Base-by-base conservation (phyloP, 768 basidiomycete species). In the Trametes villosa region DNA sequence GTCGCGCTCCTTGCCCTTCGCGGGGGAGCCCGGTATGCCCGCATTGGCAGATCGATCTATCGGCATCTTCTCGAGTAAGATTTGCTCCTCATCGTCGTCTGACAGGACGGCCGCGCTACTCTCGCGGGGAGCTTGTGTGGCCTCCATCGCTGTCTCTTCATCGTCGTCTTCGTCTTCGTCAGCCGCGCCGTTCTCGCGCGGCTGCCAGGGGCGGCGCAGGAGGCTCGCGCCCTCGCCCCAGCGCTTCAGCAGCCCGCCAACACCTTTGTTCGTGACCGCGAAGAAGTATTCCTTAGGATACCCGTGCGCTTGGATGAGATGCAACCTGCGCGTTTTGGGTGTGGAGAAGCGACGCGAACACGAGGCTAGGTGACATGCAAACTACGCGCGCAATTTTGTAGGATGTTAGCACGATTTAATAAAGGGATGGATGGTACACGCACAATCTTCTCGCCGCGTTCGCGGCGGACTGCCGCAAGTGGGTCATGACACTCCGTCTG, bases 231-330 rank as follows among this genome's bases (percentile, higher is more conserved):
- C 92, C 59, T 91, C 89, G 11, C 92, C 92, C 90, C 91, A 94
- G 68, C 78, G 83, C 71, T 85, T 83, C 56, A 94, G 72, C 18
- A 94, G 75, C 4, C 88, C 91, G 13, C 92, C 92, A 13, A 94
- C 85, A 22, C 94, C 94, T 70, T 91, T 94, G 75, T 95, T 95
- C 17, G 92, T 94, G 20, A 96, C 88, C 20, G 90, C 85, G 71
- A 96, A 96, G 75, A 93, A 96, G 73, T 89, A 96, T 68, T 94
- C 85, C 70, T 92, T 92, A 5, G 94, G 93, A 70, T 89, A 96
- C 51, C 81, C 84, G 67, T 96, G 94, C 15, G 79, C 84, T 66
- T 87, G 81, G 46, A 96, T 91, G 53, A 96, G 81, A 76, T 96
- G 94, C 44, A 91, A 77, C 24, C 94, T 78, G 18, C 94, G 82